phyloP scores from a whole-genome alignment of 2,329 filamentous ascomycete species.

The Pyrenophora tritici-repentis region DNA sequence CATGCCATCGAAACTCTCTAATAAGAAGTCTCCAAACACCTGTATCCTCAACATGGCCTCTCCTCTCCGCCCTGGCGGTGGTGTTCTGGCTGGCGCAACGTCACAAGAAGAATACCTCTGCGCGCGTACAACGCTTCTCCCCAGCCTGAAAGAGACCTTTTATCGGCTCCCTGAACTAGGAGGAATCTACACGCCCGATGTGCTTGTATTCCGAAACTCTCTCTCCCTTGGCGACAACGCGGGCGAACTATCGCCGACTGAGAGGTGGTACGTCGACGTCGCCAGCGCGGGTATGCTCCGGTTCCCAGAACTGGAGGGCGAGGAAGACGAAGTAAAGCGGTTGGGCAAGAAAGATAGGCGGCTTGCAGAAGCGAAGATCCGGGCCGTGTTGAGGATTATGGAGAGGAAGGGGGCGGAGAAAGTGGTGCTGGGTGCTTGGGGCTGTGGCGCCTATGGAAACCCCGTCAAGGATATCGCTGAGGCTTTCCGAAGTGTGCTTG shows the following conservation, averaged over 20 bases:
- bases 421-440: conserved; percentile 67
- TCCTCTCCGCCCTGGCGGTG: conserved; percentile 64
- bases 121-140: conserved; percentile 63
- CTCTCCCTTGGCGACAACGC: conserved; percentile 36
- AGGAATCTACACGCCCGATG: conserved; percentile 62
- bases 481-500: conserved; percentile 55
- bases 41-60: conserved; percentile 69
- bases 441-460: conserved; percentile 67
- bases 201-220: conserved; percentile 61
- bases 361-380: conserved; percentile 61
- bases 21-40: conserved; percentile 47
- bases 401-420: conserved; percentile 52
- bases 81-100: conserved; percentile 63
- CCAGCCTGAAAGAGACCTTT: conserved; percentile 62
- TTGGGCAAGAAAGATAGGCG: conserved; percentile 56
- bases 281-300: conserved; percentile 64
- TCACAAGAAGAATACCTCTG: conserved; percentile 68
- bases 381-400: conserved; percentile 59
- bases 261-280: conserved; percentile 64
- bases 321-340: conserved; percentile 47
- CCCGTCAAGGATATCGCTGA: conserved; percentile 63
- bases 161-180: conserved; percentile 65
- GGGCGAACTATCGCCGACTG: conserved; percentile 51
- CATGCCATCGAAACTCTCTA: not conserved
- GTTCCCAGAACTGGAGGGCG: conserved; percentile 57